Conservation (phyloP, 352 stramenopile species). For the Pythium plurisporium region DNA sequence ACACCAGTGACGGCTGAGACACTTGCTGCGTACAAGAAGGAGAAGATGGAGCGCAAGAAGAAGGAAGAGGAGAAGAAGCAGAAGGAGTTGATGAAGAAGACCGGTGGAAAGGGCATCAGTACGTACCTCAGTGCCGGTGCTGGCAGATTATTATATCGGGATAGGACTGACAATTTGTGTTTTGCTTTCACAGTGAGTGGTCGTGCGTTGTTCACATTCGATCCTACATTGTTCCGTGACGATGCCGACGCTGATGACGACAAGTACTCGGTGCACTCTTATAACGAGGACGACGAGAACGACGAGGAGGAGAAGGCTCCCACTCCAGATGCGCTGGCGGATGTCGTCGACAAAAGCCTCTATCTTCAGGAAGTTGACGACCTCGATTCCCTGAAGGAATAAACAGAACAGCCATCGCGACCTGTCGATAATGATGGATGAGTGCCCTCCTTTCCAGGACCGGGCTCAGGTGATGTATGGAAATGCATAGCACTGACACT, state of each 20-base stretch:
- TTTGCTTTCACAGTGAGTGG: conserved; percentile 68
- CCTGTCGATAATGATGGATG: not conserved
- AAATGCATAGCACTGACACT: not conserved
- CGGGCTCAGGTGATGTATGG: not conserved
- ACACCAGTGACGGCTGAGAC: conserved; percentile 87
- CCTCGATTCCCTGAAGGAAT: conserved; percentile 76
- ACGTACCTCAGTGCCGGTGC: conserved; percentile 31
- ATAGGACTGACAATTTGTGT: not conserved
- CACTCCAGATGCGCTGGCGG: conserved; percentile 45
- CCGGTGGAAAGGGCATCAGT: conserved; percentile 74
- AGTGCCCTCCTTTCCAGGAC: not conserved
- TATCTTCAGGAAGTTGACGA: conserved; percentile 79
- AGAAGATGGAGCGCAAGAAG: conserved; percentile 71
- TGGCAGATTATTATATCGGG: conserved; percentile 7
- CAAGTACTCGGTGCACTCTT: conserved; percentile 67
- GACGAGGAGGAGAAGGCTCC: conserved; percentile 43
- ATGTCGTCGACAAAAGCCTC: conserved; percentile 80
- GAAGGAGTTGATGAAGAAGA: conserved; percentile 87
- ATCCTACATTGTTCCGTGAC: conserved; percentile 89
- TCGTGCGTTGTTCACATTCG: conserved; percentile 88
- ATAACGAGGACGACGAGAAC: conserved; percentile 44
- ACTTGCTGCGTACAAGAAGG: conserved; percentile 88
- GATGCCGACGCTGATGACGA: conserved; percentile 87
- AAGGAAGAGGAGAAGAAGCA: conserved; percentile 75
- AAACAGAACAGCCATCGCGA: conserved; percentile 17